Base-by-base conservation (phyloP, 805 yeast species). In the Saccharomycopsis guyanensis region DNA sequence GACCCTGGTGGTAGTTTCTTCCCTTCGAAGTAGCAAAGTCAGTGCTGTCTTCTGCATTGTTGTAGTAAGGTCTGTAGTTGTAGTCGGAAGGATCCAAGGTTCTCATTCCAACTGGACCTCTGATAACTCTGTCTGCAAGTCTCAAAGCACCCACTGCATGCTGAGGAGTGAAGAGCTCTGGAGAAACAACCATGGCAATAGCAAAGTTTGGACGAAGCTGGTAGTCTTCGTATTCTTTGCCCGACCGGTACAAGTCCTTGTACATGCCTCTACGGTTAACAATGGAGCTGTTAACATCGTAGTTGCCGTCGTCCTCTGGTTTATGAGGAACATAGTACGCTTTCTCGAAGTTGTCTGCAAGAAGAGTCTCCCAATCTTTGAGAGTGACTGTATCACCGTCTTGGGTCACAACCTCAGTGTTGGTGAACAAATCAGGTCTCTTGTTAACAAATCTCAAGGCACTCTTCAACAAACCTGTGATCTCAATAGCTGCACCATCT, bases 1-100 rank as follows among this genome's bases (percentile, higher is more conserved):
- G 98, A 1, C 98, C 98, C 66, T 91, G 97, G 63, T 91, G 98
- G 62, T 91, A 91, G 65, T 93, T 93, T 57, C 97, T 76, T 25
- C 98, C 98, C 64, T 88, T 87, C 2, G 97, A 73, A 0, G 97
- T 88, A 0, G 94, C 87, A 71, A 88, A 93, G 62, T 91, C 96
- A 3, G 73, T 77, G 44, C 76, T 77, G 57, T 91, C 97, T 35
- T 75, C 82, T 40, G 87, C 67, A 61, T 91, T 93, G 58, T 70
- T 69, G 63, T 91, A 91, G 65, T 86, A 77, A 1, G 98, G 98
- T 53, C 95, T 73, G 63, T 93, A 91, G 64, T 91, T 89, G 67
- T 79, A 75, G 66, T 91, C 98, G 12, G 82, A 73, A 3, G 98
- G 97, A 59, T 93, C 98, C 52, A 91, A 70, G 0, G 98, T 91